phyloP scores from a whole-genome alignment of 345 rosid genomes.

The Gossypium thurberi region DNA sequence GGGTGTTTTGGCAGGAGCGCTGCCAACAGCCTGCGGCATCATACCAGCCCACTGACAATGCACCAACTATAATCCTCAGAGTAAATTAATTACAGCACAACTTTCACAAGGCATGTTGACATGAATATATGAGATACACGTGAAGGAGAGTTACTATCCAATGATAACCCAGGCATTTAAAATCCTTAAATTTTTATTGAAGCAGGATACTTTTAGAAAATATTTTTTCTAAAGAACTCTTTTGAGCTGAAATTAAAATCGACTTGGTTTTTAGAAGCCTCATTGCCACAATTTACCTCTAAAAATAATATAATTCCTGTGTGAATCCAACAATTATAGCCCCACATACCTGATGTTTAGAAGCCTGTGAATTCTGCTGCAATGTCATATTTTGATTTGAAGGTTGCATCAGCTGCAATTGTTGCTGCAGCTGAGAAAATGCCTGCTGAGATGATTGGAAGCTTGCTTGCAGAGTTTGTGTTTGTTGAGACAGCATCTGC shows the following conservation, averaged over 20 bases:
- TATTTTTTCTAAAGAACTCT: neutral
- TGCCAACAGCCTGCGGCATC: slow-evolving; percentile 35
- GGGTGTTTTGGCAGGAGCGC: slow-evolving; percentile 34
- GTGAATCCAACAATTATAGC: neutral
- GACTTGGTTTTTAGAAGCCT: neutral
- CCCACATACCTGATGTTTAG: slow-evolving; percentile 62
- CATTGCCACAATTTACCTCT: neutral
- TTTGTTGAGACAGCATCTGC: slow-evolving; percentile 86
- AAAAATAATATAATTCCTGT: neutral
- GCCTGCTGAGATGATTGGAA: slow-evolving; percentile 92
- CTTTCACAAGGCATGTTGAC: neutral
- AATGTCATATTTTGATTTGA: slow-evolving; percentile 43
- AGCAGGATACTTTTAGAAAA: neutral
- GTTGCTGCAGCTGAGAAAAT: slow-evolving; percentile 91
- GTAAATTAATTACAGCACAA: slow-evolving; percentile 7
- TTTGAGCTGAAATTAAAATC: neutral
- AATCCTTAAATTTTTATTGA: neutral
- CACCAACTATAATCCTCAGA: slow-evolving; percentile 15
- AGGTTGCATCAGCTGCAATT: slow-evolving; percentile 85
- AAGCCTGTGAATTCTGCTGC: slow-evolving; percentile 51
- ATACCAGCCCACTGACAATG: slow-evolving; percentile 58
- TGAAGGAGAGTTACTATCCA: neutral
- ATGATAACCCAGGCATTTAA: neutral
- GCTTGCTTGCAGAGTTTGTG: slow-evolving; percentile 81
- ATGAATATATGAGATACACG: neutral